Base-by-base conservation (phyloP, 306 rosid species). In the Quercus glauca region DNA sequence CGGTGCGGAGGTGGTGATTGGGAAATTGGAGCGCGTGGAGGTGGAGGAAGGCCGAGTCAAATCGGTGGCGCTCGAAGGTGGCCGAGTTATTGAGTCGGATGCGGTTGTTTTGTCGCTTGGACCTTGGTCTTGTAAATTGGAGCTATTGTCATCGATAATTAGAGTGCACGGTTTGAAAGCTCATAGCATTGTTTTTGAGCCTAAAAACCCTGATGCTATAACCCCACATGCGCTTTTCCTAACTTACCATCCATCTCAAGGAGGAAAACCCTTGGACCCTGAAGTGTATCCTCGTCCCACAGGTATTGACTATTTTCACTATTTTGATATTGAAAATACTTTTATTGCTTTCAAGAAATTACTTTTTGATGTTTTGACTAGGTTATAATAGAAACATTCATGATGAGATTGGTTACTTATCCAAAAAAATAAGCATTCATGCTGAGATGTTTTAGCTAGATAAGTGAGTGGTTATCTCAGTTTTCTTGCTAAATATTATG, bases 251-350 rank as follows among this genome's bases (percentile, higher is more conserved):
- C 70, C 79, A 0, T 83, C 90, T 6, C 51, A 76, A 7, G 79
- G 89, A 37, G 91, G 91, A 59, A 74, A 51, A 41, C 81, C 98
- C 19, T 63, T 92, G 23, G 96, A 95, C 67, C 98, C 92, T 1
- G 98, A 92, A 81, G 94, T 95, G 20, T 93, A 93, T 69, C 99
- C 98, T 83, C 99, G 94, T 15, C 99, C 99, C 15, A 91, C 92
- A 51, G 97, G 97, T 89, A 83, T 29, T 29, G 33, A 29, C 33
- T 29, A 29, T 70, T 70, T 72, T 43, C n/a, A 14, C 53, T 52
- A 37, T 37, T 37, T 37, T 37, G 45, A 37, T 0, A 7, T 37
- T 37, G 45, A 37, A 37, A 37, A 37, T 37, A 49, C 15, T 49
- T 49, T 12, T 49, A 12, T 49, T 49, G 53, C 17, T 49, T 49